Conservation (phyloP, 306 rosid species). For the Prunus davidiana region DNA sequence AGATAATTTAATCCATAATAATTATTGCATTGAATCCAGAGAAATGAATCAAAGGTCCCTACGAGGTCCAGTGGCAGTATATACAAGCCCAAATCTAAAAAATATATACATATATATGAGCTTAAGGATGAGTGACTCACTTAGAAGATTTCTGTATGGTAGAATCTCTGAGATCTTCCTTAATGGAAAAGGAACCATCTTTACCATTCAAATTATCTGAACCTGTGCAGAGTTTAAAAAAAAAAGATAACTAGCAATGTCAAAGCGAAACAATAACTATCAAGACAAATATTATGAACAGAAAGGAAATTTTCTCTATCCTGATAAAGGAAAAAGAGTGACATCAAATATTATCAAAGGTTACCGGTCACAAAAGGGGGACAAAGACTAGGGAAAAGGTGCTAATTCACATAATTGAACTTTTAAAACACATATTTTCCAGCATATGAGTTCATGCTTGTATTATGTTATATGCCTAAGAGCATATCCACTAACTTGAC, state of each 20-base stretch:
- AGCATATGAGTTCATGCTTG: not conserved
- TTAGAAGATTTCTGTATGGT: conserved; percentile 35
- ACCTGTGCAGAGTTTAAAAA: conserved; percentile 27
- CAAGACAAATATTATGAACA: not conserved
- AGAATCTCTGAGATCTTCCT: conserved; percentile 34
- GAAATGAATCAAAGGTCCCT: too few relatives aligned
- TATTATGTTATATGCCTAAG: not conserved
- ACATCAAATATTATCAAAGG: not conserved
- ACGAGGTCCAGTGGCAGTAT: not conserved
- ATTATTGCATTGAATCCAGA: not conserved
- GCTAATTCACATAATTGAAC: not conserved
- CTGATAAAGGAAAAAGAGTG: not conserved
- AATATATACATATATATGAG: not conserved
- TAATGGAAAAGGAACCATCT: conserved; percentile 28
- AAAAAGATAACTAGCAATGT: conserved; percentile 26
- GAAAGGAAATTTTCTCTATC: not conserved
- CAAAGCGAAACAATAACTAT: conserved; percentile 5
- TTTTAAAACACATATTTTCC: not conserved
- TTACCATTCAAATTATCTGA: conserved; percentile 34
- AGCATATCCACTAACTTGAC: not conserved
- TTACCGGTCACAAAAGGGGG: not conserved
- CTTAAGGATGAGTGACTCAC: conserved; percentile 35
- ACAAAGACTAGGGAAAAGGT: not conserved
- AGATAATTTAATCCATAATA: not conserved
- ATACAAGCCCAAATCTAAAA: not conserved